A percentile compares a stretch with the other conserved stretches of the same genome.
phyloP scores from a whole-genome alignment of 2,329 filamentous ascomycete species.

The Xylaria sp. region DNA sequence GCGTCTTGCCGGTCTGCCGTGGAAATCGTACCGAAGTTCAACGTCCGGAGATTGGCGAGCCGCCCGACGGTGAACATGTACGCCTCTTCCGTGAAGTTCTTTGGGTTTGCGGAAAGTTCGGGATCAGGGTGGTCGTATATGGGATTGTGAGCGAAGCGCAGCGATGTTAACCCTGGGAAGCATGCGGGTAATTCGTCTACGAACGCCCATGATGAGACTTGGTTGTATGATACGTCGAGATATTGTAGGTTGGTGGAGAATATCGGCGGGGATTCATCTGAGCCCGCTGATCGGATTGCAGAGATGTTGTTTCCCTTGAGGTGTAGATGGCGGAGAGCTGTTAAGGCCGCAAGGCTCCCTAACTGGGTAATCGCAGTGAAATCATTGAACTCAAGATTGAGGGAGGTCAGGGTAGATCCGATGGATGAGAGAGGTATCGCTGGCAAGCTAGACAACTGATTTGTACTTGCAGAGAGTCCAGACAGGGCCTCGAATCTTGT shows the following conservation, averaged over 20 bases:
- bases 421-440: conserved; percentile 55
- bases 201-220: conserved; percentile 76
- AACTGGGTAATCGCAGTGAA: conserved; percentile 71
- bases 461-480: conserved; percentile 65
- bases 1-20: conserved; percentile 83
- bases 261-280: conserved; percentile 53
- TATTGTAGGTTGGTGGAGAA: conserved; percentile 69
- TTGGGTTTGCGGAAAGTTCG: conserved; percentile 45
- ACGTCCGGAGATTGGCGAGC: conserved; percentile 70
- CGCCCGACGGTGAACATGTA: conserved; percentile 90
- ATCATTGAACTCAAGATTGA: conserved; percentile 79
- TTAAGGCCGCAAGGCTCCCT: conserved; percentile 62
- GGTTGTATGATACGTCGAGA: conserved; percentile 80
- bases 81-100: conserved; percentile 74
- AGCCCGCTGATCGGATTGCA: conserved; percentile 48
- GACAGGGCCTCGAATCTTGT: conserved; percentile 64
- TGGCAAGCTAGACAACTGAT: conserved; percentile 67
- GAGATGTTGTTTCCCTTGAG: conserved; percentile 82
- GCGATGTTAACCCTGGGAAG: conserved; percentile 78
- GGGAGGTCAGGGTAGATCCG: conserved; percentile 64
- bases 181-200: conserved; percentile 73
- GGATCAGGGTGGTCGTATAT: conserved; percentile 71
- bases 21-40: conserved; percentile 81
- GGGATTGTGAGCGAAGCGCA: conserved; percentile 88
- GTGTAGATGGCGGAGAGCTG: conserved; percentile 68